Conservation (phyloP, 2,329 filamentous ascomycete species). For the Sphaerulina vaccinii region DNA sequence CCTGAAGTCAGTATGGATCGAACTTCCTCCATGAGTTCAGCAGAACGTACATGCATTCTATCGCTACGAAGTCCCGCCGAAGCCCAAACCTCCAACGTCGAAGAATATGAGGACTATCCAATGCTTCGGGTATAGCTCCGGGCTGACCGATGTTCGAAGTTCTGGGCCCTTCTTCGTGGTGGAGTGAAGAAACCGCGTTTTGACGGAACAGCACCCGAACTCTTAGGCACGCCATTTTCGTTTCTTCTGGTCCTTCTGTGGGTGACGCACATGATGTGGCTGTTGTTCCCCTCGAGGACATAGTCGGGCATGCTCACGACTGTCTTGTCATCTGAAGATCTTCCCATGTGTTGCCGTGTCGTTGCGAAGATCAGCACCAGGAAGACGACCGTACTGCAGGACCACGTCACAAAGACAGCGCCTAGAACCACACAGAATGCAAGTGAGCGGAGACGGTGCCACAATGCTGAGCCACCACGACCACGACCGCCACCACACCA, state of each 20-base stretch:
- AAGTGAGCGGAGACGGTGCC: neutral
- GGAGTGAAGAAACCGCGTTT: neutral
- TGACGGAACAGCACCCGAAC: conserved; percentile 2
- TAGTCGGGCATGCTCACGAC: conserved; percentile 5
- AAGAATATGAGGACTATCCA: conserved; percentile 1
- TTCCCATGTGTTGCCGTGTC: conserved; percentile 13
- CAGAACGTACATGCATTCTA: neutral
- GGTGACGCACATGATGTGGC: conserved; percentile 22
- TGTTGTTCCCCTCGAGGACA: conserved; percentile 11
- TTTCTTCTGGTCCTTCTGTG: neutral
- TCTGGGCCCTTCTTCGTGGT: conserved; percentile 10
- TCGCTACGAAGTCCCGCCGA: conserved; percentile 6
- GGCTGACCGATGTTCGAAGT: neutral
- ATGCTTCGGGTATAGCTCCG: conserved; percentile 7
- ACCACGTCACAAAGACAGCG: conserved; percentile 22
- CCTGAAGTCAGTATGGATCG: conserved; percentile 10
- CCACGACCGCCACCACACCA: too few relatives aligned
- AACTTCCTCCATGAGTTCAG: neutral
- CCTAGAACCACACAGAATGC: conserved; percentile 6
- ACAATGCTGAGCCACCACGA: neutral
- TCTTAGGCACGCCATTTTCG: neutral
- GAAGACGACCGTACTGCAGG: conserved; percentile 21
- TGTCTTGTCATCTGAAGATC: conserved; percentile 18
- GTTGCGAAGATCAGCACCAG: conserved; percentile 16
- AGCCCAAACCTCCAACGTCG: too few relatives aligned